Conservation (phyloP, 305 asterid genomes). For the Fraxinus ornus region DNA sequence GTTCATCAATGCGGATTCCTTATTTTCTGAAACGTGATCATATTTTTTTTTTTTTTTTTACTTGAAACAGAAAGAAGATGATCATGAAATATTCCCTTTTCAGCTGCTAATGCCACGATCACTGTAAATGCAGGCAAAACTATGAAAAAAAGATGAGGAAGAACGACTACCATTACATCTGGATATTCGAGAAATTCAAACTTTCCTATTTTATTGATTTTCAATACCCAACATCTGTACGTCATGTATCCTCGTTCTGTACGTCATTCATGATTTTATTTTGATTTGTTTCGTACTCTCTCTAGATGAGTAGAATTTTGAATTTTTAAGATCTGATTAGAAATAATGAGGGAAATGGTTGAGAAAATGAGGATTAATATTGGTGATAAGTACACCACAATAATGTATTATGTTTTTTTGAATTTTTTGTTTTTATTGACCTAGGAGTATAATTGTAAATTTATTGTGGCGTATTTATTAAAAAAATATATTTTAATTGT, state of each 20-base stretch:
- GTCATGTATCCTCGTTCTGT: constrained; percentile 75
- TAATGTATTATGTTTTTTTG: too few species aligned
- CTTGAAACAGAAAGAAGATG: constrained; percentile 59
- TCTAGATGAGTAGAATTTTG: too few species aligned
- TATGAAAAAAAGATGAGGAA: constrained; percentile 70
- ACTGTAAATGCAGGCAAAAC: constrained; percentile 59
- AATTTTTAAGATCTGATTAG: too few species aligned
- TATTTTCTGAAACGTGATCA: constrained; percentile 38
- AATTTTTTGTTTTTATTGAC: too few species aligned
- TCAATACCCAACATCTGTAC: constrained; percentile 75
- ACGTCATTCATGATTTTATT: too few species aligned
- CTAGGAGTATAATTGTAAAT: too few species aligned
- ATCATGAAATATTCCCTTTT: constrained; percentile 57
- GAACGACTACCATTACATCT: constrained; percentile 85
- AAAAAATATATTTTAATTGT: too few species aligned
- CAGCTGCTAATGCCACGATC: constrained; percentile 55
- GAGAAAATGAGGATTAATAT: too few species aligned
- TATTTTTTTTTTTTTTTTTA: constrained; percentile 86
- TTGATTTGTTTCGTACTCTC: too few species aligned
- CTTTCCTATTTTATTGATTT: constrained; percentile 28
- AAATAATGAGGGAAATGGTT: too few species aligned
- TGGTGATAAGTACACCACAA: too few species aligned
- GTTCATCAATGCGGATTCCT: constrained; percentile 20
- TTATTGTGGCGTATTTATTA: too few species aligned
- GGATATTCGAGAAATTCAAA: constrained; percentile 71